phyloP scores from a whole-genome alignment of 768 basidiomycete species.

The Lactifluus piperatus region DNA sequence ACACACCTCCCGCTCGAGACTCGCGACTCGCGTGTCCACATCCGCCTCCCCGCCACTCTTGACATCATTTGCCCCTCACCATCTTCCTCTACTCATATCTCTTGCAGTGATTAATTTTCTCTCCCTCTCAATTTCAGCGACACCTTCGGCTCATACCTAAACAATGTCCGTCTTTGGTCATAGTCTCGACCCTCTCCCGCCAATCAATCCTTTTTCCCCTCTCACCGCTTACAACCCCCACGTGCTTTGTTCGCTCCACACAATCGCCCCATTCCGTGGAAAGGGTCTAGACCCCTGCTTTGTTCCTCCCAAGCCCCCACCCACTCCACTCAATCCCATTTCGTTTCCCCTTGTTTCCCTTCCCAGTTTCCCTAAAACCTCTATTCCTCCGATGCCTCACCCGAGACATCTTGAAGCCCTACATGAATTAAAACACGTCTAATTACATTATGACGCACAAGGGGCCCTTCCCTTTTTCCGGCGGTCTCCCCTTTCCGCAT shows the following conservation, averaged over 20 bases:
- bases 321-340: too few relatives aligned
- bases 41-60: not conserved
- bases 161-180: not conserved
- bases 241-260: slow-evolving; percentile 12
- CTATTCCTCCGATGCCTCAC: slow-evolving; percentile 1
- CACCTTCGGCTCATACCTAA: not conserved
- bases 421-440: not conserved
- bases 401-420: not conserved
- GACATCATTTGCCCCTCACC: not conserved
- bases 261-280: slow-evolving; percentile 13
- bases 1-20: not conserved
- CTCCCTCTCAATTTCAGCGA: not conserved
- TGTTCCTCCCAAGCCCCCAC: not conserved
- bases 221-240: slow-evolving; percentile 3
- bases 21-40: not conserved
- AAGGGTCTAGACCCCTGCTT: slow-evolving; percentile 7
- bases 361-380: not conserved
- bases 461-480: not conserved
- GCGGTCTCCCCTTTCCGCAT: not conserved
- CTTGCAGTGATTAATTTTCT: not conserved
- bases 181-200: slow-evolving; percentile 12
- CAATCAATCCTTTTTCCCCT: slow-evolving; percentile 1
- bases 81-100: too few relatives aligned
- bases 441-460: not conserved
- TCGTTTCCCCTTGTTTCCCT: not conserved